Percentiles rank a stretch among this genome's conserved stretches.
Conservation (phyloP, 1,284 basidiomycete species). For the Chondrostereum purpureum region DNA sequence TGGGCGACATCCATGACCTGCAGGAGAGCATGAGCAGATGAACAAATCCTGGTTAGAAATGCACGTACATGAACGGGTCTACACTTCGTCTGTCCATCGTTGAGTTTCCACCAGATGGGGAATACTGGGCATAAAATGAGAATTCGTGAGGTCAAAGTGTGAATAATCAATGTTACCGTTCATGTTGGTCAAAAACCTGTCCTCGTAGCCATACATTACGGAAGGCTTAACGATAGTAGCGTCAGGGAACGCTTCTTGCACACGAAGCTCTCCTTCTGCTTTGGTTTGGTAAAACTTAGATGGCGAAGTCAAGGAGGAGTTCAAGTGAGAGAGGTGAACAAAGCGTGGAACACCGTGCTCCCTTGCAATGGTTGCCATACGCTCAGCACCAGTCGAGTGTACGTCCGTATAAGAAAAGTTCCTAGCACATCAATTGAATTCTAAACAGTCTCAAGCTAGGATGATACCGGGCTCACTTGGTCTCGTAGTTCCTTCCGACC, state of each 20-base stretch:
- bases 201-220: constrained; percentile 88
- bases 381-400: constrained; percentile 72
- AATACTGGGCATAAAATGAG: constrained; percentile 51
- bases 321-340: constrained; percentile 94
- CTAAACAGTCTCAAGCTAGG: neutral
- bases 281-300: constrained; percentile 89
- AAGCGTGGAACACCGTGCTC: constrained; percentile 78
- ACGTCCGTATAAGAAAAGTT: constrained; percentile 82
- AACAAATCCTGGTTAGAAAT: neutral
- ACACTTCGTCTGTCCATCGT: constrained; percentile 80
- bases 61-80: constrained; percentile 84
- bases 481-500: constrained; percentile 86
- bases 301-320: constrained; percentile 75
- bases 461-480: constrained; percentile 54
- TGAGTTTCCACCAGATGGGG: constrained; percentile 94
- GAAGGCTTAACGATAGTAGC: constrained; percentile 90
- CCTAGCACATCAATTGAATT: constrained; percentile 30
- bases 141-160: constrained; percentile 4
- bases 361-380: constrained; percentile 79
- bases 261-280: constrained; percentile 84
- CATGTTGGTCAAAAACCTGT: constrained; percentile 91
- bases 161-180: constrained; percentile 59
- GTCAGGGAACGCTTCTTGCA: constrained; percentile 78
- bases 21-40: constrained; percentile 10
- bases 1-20: constrained; percentile 92